Conservation (phyloP, 805 yeast species). For the Brettanomyces custersianus region DNA sequence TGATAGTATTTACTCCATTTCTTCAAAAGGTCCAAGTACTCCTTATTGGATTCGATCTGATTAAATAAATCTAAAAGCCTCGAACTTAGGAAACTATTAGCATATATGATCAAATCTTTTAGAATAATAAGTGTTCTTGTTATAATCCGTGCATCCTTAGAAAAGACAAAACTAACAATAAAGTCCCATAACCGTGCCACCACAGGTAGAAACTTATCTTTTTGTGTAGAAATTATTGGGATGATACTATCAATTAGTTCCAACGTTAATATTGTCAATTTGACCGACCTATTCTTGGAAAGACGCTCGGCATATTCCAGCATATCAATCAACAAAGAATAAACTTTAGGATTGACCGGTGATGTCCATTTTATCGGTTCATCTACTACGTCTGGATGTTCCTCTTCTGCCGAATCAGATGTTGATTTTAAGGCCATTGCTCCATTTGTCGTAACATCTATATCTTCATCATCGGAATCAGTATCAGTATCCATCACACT, state of each 20-base stretch:
- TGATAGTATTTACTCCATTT: constrained; percentile 2
- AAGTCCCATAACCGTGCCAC: constrained; percentile 48
- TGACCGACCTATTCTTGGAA: constrained; percentile 56
- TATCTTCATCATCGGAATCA: constrained; percentile 12
- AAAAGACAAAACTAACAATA: constrained; percentile 17
- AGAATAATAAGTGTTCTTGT: constrained; percentile 22
- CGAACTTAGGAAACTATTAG: constrained; percentile 38
- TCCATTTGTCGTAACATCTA: constrained; percentile 20
- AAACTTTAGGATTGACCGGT: constrained; percentile 53
- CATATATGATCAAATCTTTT: constrained; percentile 22
- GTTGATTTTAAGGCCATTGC: constrained; percentile 24
- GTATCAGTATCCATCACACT: constrained; percentile 12
- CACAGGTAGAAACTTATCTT: constrained; percentile 36
- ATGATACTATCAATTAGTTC: constrained; percentile 34
- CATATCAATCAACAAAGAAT: constrained; percentile 50
- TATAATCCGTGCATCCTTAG: constrained; percentile 23
- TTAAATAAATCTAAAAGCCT: constrained; percentile 36
- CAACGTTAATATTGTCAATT: constrained; percentile 49
- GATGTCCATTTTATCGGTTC: constrained; percentile 52
- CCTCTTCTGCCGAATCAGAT: constrained; percentile 26
- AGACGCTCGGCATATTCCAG: constrained; percentile 59
- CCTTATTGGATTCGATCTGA: constrained; percentile 4
- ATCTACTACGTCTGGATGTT: constrained; percentile 8
- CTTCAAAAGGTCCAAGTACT: constrained; percentile 10
- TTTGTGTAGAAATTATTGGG: constrained; percentile 46